A percentile compares a stretch with the other conserved stretches of the same genome.
These are phyloP conservation scores for Oenanthe sinensis DNA, from an alignment of 129 eudicot species.

Conservation along the genomic window DNA sequence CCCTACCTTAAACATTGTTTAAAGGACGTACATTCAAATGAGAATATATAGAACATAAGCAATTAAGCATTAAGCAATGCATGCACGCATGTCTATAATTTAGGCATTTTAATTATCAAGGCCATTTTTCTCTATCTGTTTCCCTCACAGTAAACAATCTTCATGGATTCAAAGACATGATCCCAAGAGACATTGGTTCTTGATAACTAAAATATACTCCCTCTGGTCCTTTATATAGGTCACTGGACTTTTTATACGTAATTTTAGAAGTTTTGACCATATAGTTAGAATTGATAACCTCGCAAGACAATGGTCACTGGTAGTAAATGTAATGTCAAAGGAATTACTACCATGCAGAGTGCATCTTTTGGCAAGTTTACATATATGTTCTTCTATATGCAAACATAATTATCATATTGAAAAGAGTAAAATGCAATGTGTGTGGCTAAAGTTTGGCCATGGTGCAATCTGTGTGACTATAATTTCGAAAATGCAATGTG, in stretches of 20 bases:
- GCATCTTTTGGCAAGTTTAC: slow-evolving; percentile 27
- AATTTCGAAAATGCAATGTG: too few species aligned
- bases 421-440: slow-evolving; percentile 16
- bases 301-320: slow-evolving; percentile 47
- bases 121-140: neutral
- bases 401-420: neutral
- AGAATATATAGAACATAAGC: neutral
- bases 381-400: neutral
- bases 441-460: slow-evolving; percentile 44
- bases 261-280: too few species aligned
- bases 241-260: too few species aligned
- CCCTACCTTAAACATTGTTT: slow-evolving; percentile 4
- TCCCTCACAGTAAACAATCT: neutral
- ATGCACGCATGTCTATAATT: neutral
- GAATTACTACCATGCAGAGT: slow-evolving; percentile 20
- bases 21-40: slow-evolving; percentile 2
- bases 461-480: too few species aligned
- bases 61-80: too few species aligned
- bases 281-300: too few species aligned
- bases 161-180: neutral
- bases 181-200: neutral
- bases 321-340: slow-evolving; percentile 8
- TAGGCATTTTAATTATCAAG: neutral
- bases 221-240: too few species aligned
- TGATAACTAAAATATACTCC: neutral